phyloP scores from a whole-genome alignment of 345 rosid genomes.

The Linum usitatissimum region DNA sequence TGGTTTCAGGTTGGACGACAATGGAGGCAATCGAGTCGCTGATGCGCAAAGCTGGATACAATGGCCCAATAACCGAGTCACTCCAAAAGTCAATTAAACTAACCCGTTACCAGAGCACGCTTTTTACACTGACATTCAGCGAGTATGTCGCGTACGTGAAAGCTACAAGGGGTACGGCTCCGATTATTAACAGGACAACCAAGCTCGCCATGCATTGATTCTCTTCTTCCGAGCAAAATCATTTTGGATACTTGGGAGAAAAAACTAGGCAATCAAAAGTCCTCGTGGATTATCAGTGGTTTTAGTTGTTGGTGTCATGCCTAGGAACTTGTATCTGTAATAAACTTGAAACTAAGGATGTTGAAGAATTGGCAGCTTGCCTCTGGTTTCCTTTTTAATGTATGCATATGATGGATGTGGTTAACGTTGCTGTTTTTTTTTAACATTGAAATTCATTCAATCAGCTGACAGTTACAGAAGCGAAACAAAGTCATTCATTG shows the following conservation, averaged over 20 bases:
- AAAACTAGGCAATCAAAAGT: not conserved
- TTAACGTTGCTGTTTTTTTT: no score
- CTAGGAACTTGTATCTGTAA: no score
- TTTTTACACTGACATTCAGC: slow-evolving; percentile 64
- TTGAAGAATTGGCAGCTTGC: no score
- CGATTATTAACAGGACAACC: slow-evolving; percentile 44
- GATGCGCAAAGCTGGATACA: slow-evolving; percentile 80
- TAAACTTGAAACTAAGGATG: no score
- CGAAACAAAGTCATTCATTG: no score
- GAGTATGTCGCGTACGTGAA: slow-evolving; percentile 67
- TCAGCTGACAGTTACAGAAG: no score
- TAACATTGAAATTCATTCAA: no score
- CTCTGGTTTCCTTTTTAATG: no score
- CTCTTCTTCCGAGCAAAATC: not conserved
- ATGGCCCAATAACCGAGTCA: slow-evolving; percentile 47
- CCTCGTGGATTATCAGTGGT: not conserved
- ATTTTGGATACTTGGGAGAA: not conserved
- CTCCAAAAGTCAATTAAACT: slow-evolving; percentile 53
- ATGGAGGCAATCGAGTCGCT: slow-evolving; percentile 81
- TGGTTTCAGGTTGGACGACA: slow-evolving; percentile 66
- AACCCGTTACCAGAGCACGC: slow-evolving; percentile 92
- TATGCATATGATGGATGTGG: no score
- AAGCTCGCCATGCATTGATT: not conserved
- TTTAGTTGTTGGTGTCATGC: not conserved
- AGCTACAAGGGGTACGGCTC: slow-evolving; percentile 55